A percentile compares a stretch with the other conserved stretches of the same genome.
Evolutionary conservation across 2,329 filamentous ascomycete species (phyloP).

Genomic region (Colletotrichum sp.): DNA sequence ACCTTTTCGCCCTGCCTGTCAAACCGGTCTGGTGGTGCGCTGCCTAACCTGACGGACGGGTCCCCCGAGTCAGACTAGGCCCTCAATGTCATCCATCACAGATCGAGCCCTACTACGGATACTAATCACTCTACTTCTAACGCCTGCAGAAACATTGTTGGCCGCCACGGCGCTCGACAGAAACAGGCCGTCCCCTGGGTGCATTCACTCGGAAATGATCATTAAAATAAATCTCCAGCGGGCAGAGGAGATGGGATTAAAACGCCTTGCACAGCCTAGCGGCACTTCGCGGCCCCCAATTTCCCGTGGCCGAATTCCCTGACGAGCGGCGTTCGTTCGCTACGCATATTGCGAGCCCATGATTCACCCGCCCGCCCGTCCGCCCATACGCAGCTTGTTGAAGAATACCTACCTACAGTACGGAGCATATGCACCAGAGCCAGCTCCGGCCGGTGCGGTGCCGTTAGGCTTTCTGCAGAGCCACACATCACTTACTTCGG

Average conservation of each 20-base stretch:
- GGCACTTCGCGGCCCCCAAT: background rate
- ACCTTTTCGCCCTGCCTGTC: slow-evolving; percentile 14
- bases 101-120: background rate
- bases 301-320: slow-evolving; percentile 8
- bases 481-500: background rate
- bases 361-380: background rate
- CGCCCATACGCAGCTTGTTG: background rate
- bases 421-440: background rate
- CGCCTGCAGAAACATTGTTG: slow-evolving; percentile 8
- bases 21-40: slow-evolving; percentile 12
- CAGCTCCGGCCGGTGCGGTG: background rate
- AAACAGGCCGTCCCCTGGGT: slow-evolving; percentile 5
- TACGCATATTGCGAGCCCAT: background rate
- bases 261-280: slow-evolving; percentile 3
- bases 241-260: slow-evolving; percentile 4
- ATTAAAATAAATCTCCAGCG: background rate
- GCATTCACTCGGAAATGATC: background rate
- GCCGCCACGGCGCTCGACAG: background rate
- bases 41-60: slow-evolving; percentile 16
- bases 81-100: background rate
- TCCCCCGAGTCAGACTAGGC: slow-evolving; percentile 11
- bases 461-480: background rate
- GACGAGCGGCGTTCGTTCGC: background rate
- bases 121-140: background rate
- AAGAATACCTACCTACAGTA: background rate